Evolutionary conservation across 2,329 filamentous ascomycete species (phyloP).

Genomic region (Fusarium sp.): DNA sequence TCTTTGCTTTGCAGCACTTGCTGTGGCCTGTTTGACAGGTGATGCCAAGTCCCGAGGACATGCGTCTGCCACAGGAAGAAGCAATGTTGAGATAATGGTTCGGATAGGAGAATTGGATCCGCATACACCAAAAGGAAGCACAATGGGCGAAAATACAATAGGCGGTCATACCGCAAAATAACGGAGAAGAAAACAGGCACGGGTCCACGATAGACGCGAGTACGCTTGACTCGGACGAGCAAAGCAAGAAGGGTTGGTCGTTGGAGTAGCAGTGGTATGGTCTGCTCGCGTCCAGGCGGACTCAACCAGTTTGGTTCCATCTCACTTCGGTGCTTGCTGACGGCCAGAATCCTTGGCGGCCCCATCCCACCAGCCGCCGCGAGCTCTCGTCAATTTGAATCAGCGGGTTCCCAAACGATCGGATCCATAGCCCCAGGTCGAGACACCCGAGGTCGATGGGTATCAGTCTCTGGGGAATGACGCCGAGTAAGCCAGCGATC

Average conservation of each 20-base stretch:
- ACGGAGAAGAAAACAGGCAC: slow-evolving; percentile 25
- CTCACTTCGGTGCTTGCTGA: slow-evolving; percentile 16
- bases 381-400: slow-evolving; percentile 20
- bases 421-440: slow-evolving; percentile 37
- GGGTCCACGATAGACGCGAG: background rate
- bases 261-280: slow-evolving; percentile 31
- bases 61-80: slow-evolving; percentile 28
- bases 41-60: slow-evolving; percentile 12
- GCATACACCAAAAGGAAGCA: slow-evolving; percentile 12
- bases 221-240: slow-evolving; percentile 18
- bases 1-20: slow-evolving; percentile 27
- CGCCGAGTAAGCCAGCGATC: slow-evolving; percentile 27
- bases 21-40: slow-evolving; percentile 24
- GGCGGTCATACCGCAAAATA: slow-evolving; percentile 9
- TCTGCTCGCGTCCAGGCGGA: slow-evolving; percentile 22
- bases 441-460: slow-evolving; percentile 38
- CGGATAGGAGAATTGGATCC: slow-evolving; percentile 15
- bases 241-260: slow-evolving; percentile 11
- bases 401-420: slow-evolving; percentile 32
- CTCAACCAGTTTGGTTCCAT: slow-evolving; percentile 14
- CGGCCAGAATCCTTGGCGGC: slow-evolving; percentile 32
- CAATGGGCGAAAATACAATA: background rate
- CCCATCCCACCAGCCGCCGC: slow-evolving; percentile 16
- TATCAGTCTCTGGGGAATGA: slow-evolving; percentile 41
- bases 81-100: slow-evolving; percentile 34